Evolutionary conservation across 306 rosid species (phyloP), one percentile per base, ranked within the genome.

Genomic region (Sphenostylis stenocarpa): DNA sequence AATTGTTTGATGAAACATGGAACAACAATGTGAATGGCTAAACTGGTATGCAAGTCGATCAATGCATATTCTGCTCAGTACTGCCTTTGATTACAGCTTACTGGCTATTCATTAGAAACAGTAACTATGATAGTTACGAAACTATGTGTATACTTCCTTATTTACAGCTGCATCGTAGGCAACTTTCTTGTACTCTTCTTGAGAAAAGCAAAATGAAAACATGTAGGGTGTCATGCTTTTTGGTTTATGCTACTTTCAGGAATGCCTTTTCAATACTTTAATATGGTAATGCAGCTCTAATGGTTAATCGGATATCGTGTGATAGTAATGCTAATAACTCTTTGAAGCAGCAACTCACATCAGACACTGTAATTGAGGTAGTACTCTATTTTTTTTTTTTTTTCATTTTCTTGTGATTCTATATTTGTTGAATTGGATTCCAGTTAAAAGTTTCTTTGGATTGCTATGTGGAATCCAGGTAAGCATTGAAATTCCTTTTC

Each of bases 351-450:
- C 74, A 83, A 83, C 93, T 95, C 75, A 72, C 89, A 26, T 95
- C 98, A 33, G 98, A 95, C 70, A 80, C 98, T 9, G 70, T 90
- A 80, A 95, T 95, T 64, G 97, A 95, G 98, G 98, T 90, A 67
- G 62, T 65, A 65, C 68, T 48, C 57, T 58, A 49, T 14, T 67
- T 81, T 43, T 43, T 28, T 14, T 67, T 81, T 43, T 43, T 28
- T 70, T 23, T 31, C 29, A 55, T 36, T 79, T 64, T 56, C 45
- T 29, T 43, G 67, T 39, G 64, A 41, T 75, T 20, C 34, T 72
- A 60, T 12, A 19, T 70, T 44, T 21, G 45, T 38, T 14, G 34
- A 16, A 23, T 77, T 14, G 34, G 20, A 23, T 77, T 63, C 53
- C 15, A 4, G 38, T 75, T 28, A 24, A 52, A 70, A 12, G 9